Conservation (phyloP, 2,329 filamentous ascomycete genomes). For the Trichoderma guizhouense region DNA sequence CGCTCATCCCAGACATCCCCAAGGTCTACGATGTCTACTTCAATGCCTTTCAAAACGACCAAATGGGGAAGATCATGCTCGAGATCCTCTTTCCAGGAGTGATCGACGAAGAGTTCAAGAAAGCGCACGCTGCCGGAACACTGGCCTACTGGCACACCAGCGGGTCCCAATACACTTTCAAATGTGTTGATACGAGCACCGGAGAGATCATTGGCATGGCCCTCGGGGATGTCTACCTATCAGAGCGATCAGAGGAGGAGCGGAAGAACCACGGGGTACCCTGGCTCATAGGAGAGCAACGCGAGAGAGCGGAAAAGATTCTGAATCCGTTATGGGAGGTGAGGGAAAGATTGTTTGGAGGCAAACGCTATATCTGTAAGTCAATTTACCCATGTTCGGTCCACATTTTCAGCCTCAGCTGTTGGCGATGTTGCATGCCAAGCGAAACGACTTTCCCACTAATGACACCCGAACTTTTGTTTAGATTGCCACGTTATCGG, state of each 20-base stretch:
- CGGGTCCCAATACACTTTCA: conserved; percentile 44
- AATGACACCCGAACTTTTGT: neutral
- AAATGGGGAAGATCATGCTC: conserved; percentile 39
- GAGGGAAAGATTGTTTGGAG: conserved; percentile 40
- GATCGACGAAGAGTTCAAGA: conserved; percentile 38
- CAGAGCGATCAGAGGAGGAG: conserved; percentile 38
- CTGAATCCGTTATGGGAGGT: conserved; percentile 41
- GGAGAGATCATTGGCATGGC: conserved; percentile 44
- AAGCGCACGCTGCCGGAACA: conserved; percentile 41
- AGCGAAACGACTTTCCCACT: neutral
- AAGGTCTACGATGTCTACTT: conserved; percentile 48
- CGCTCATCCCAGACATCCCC: conserved; percentile 44
- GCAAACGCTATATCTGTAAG: conserved; percentile 41
- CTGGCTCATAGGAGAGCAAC: conserved; percentile 44
- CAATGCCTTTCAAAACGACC: conserved; percentile 39
- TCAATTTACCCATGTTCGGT: conserved; percentile 15
- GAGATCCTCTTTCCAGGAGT: conserved; percentile 41
- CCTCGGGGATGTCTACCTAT: conserved; percentile 44
- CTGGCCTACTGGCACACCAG: conserved; percentile 38
- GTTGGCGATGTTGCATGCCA: neutral
- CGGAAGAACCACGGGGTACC: conserved; percentile 42
- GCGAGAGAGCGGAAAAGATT: conserved; percentile 42
- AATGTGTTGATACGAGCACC: conserved; percentile 43
- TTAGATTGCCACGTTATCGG: conserved; percentile 41
- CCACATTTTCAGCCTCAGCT: conserved; percentile 10